A percentile compares a stretch with the other conserved stretches of the same genome.
phyloP scores from a whole-genome alignment of 768 basidiomycete genomes.

The Galerina marginata region DNA sequence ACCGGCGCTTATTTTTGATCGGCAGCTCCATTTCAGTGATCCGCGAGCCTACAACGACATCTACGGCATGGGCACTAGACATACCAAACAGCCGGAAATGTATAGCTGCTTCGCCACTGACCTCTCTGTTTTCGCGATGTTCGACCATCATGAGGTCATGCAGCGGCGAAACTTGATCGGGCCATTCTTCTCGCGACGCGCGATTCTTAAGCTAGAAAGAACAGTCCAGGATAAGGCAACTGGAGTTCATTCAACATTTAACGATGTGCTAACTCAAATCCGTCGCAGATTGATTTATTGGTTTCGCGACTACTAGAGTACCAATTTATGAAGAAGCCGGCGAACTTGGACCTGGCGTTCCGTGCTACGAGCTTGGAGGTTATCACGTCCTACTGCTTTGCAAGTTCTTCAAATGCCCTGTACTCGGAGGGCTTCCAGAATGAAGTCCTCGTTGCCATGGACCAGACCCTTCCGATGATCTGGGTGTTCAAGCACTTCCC shows the following conservation, averaged over 20 bases:
- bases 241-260: neutral
- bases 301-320: conserved; percentile 33
- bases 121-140: conserved; percentile 41
- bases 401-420: conserved; percentile 34
- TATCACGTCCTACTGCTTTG: conserved; percentile 46
- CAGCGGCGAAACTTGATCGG: conserved; percentile 40
- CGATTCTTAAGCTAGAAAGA: conserved; percentile 42
- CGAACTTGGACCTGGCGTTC: conserved; percentile 45
- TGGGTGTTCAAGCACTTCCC: conserved; percentile 46
- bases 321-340: conserved; percentile 25
- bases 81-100: conserved; percentile 40
- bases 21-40: conserved; percentile 48
- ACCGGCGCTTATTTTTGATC: conserved; percentile 1
- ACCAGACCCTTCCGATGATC: conserved; percentile 41
- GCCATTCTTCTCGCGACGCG: conserved; percentile 46
- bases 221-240: conserved; percentile 39
- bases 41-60: conserved; percentile 46
- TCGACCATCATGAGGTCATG: conserved; percentile 39
- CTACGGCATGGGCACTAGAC: conserved; percentile 42
- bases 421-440: conserved; percentile 38
- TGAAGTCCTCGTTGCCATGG: conserved; percentile 38
- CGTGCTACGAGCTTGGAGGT: conserved; percentile 44
- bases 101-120: conserved; percentile 44
- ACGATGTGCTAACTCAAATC: neutral
- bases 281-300: conserved; percentile 37